A percentile compares a stretch with the other conserved stretches of the same genome.
These are phyloP conservation scores for Volvox africanus DNA, from an alignment of 139 green algal species.

Conservation along the genomic window DNA sequence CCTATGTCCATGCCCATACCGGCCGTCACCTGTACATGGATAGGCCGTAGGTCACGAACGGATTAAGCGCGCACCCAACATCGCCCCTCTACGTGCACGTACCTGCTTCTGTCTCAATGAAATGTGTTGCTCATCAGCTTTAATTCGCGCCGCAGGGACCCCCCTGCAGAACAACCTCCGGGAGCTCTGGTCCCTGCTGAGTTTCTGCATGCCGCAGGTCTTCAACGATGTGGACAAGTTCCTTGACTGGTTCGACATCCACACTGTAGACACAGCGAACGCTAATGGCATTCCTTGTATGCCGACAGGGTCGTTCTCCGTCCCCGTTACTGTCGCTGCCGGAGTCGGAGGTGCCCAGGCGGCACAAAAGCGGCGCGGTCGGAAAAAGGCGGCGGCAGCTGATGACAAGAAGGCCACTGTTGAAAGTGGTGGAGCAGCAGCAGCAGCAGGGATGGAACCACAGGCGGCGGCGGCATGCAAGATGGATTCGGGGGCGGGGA, in stretches of 20 bases:
- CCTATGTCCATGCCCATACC: too few species aligned
- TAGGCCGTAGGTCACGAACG: too few species aligned
- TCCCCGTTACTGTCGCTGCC: neutral
- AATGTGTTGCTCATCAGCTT: too few species aligned
- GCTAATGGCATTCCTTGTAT: neutral
- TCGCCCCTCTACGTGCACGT: too few species aligned
- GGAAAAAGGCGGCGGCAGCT: neutral
- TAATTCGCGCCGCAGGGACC: conserved; percentile 78
- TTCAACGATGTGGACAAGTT: conserved; percentile 22
- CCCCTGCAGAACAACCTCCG: conserved; percentile 98
- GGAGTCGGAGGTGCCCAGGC: neutral
- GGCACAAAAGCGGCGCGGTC: neutral
- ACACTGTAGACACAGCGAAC: neutral
- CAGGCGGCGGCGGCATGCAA: neutral
- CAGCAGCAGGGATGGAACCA: neutral
- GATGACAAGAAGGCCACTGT: too few species aligned
- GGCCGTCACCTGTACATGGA: too few species aligned
- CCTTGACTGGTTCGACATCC: conserved; percentile 44
- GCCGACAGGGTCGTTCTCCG: neutral
- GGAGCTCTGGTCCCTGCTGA: conserved; percentile 98
- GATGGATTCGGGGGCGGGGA: neutral
- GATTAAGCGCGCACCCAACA: too few species aligned
- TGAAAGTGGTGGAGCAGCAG: neutral
- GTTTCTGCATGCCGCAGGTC: conserved; percentile 93
- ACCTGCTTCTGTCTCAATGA: too few species aligned